These are phyloP conservation scores for Hibiscus trionum DNA, from an alignment of 345 rosid species.

Conservation along the genomic window DNA sequence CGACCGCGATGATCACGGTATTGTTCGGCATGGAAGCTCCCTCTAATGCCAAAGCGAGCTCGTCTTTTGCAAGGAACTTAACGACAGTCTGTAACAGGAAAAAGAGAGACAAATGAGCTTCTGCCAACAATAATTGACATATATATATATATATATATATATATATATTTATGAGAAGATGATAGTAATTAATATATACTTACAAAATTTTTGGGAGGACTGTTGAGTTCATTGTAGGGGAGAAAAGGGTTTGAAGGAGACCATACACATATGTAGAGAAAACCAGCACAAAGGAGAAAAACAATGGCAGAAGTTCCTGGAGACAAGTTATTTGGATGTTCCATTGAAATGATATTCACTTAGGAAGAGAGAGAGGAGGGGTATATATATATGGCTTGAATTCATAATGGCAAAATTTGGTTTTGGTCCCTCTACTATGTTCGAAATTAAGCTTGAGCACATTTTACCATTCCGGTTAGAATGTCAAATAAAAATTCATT, in stretches of 20 bases:
- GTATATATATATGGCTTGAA: background rate
- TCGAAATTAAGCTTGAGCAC: too few species aligned
- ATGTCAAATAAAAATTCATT: too few species aligned
- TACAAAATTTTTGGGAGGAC: constrained; percentile 18
- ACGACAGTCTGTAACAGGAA: background rate
- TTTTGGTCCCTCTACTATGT: background rate
- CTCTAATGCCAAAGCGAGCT: constrained; percentile 33
- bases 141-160: background rate
- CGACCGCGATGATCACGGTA: constrained; percentile 52
- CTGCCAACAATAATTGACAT: background rate
- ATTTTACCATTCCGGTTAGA: too few species aligned
- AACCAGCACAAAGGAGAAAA: constrained; percentile 30
- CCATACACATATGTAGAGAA: constrained; percentile 26
- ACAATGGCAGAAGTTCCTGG: constrained; percentile 7
- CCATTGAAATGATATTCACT: constrained; percentile 11
- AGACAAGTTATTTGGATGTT: constrained; percentile 14
- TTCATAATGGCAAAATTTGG: background rate
- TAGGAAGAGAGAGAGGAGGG: background rate
- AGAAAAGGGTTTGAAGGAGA: constrained; percentile 24
- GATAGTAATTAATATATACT: background rate
- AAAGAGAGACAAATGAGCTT: background rate
- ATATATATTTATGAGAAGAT: background rate
- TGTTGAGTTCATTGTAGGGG: background rate
- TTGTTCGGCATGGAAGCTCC: constrained; percentile 49
- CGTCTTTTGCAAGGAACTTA: constrained; percentile 23